Conservation (phyloP, 1,284 basidiomycete genomes). For the Moesziomyces sp. region DNA sequence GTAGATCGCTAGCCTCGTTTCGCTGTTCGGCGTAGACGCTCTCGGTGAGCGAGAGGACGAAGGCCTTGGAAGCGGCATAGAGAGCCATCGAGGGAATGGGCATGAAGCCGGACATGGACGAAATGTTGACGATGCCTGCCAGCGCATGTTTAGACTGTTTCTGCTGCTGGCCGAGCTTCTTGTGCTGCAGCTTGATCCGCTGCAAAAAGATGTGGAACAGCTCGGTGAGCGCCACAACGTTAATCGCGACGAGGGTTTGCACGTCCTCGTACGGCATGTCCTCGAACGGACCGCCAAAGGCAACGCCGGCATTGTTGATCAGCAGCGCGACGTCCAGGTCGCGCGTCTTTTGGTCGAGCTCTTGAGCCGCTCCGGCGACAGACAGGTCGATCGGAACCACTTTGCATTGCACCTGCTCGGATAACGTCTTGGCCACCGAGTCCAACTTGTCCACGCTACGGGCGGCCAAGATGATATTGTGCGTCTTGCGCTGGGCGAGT, state of each 20-base stretch:
- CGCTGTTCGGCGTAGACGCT: slow-evolving; percentile 33
- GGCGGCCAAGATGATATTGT: slow-evolving; percentile 25
- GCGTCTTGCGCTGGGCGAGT: slow-evolving; percentile 24
- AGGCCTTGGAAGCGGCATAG: slow-evolving; percentile 38
- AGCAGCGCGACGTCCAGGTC: slow-evolving; percentile 22
- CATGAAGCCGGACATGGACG: slow-evolving; percentile 30
- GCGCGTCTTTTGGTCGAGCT: slow-evolving; percentile 16
- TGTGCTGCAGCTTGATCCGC: slow-evolving; percentile 17
- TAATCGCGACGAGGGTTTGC: slow-evolving; percentile 19
- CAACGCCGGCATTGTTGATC: slow-evolving; percentile 43
- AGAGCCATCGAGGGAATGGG: slow-evolving; percentile 36
- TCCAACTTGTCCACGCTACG: slow-evolving; percentile 22
- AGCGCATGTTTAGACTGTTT: slow-evolving; percentile 12
- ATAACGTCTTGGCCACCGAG: slow-evolving; percentile 3
- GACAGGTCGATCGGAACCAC: slow-evolving; percentile 28
- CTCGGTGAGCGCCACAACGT: slow-evolving; percentile 27
- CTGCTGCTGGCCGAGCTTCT: slow-evolving; percentile 20
- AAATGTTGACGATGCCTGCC: slow-evolving; percentile 32
- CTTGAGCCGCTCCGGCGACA: slow-evolving; percentile 23
- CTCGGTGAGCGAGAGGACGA: slow-evolving; percentile 32
- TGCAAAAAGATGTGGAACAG: slow-evolving; percentile 30
- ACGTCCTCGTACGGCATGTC: slow-evolving; percentile 21
- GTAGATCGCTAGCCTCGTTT: slow-evolving; percentile 16
- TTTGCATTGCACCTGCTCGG: slow-evolving; percentile 21
- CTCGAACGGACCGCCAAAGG: slow-evolving; percentile 24